Evolutionary conservation across 1,284 basidiomycete genomes (phyloP).

Genomic region (Ustilago bromivora): DNA sequence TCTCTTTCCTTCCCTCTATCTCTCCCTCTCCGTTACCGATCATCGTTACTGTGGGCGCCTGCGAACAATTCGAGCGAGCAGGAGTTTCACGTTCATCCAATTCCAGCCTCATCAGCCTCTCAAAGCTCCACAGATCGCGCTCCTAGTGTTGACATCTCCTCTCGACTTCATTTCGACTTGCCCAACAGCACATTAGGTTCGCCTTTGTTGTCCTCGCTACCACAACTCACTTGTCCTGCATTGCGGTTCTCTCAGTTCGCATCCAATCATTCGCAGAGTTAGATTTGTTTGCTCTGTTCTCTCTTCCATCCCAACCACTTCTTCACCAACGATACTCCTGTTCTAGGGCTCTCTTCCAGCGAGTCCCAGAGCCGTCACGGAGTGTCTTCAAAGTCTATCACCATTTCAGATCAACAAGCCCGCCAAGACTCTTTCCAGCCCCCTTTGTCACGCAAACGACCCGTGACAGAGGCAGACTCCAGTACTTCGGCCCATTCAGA

Average conservation of each 20-base stretch:
- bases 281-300: not conserved
- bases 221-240: not conserved
- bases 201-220: not conserved
- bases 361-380: slow-evolving; percentile 31
- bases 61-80: slow-evolving; percentile 24
- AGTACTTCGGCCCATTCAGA: slow-evolving; percentile 12
- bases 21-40: not conserved
- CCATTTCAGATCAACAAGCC: slow-evolving; percentile 36
- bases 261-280: not conserved
- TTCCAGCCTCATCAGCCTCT: not conserved
- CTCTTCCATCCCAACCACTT: not conserved
- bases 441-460: slow-evolving; percentile 43
- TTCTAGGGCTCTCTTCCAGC: slow-evolving; percentile 29
- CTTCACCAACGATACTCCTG: slow-evolving; percentile 30
- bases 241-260: not conserved
- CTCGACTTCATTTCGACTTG: not conserved
- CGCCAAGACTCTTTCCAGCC: slow-evolving; percentile 26
- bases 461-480: slow-evolving; percentile 25
- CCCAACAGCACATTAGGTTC: not conserved
- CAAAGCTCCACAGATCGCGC: not conserved
- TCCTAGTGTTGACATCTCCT: not conserved
- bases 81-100: not conserved
- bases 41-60: slow-evolving; percentile 18
- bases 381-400: slow-evolving; percentile 37
- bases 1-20: not conserved